phyloP scores from a whole-genome alignment of 371 early-diverging fungal species.

The Mortierella sp. region DNA sequence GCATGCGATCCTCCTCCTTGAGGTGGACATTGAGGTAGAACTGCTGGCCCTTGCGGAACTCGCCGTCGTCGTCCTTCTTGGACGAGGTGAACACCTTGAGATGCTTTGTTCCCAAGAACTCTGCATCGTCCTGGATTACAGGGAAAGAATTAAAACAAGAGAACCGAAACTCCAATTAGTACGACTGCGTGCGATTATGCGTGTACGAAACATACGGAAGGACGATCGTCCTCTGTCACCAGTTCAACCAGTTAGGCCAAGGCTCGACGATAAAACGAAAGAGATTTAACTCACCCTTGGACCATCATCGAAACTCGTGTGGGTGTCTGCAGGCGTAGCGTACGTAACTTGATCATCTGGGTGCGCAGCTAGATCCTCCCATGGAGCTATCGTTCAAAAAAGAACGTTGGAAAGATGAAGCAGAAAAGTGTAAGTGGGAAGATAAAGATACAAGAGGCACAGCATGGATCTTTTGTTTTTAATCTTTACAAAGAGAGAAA shows the following conservation, averaged over 20 bases:
- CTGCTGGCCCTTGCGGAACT: slow-evolving; percentile 48
- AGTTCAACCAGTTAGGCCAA: neutral
- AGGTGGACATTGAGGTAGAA: slow-evolving; percentile 40
- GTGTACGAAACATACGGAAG: neutral
- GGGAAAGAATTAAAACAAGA: neutral
- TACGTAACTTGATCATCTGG: slow-evolving; percentile 34
- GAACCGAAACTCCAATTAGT: neutral
- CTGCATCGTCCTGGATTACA: slow-evolving; percentile 19
- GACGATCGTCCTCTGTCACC: neutral
- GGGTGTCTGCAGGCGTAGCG: slow-evolving; percentile 41
- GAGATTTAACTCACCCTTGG: slow-evolving; percentile 31
- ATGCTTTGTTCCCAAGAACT: slow-evolving; percentile 23
- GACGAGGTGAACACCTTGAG: slow-evolving; percentile 45
- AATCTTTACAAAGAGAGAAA: neutral
- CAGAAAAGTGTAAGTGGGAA: neutral
- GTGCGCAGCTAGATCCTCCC: slow-evolving; percentile 29
- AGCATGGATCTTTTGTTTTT: neutral
- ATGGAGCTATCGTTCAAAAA: slow-evolving; percentile 31
- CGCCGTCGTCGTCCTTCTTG: slow-evolving; percentile 47
- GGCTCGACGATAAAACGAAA: neutral
- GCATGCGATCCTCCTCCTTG: slow-evolving; percentile 26
- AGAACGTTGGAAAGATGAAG: neutral
- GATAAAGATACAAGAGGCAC: neutral
- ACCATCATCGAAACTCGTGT: slow-evolving; percentile 49
- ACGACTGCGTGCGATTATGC: neutral